Percentiles rank a stretch among this genome's conserved stretches.
These are phyloP conservation scores for Musa troglodytarum DNA, from an alignment of 176 grass and related monocot species.

Conservation along the genomic window DNA sequence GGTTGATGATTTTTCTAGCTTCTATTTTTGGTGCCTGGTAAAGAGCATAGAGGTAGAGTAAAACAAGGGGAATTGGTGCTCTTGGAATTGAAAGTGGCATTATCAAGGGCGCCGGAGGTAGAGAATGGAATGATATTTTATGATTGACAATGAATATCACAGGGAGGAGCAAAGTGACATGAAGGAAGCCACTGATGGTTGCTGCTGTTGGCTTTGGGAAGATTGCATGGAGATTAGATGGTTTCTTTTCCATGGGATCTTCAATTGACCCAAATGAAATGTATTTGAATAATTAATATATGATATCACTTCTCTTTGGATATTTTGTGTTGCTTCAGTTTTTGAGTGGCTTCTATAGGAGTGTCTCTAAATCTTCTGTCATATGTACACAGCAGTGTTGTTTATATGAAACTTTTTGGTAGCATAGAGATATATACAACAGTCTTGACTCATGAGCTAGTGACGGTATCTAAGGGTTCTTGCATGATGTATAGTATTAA, in stretches of 20 bases:
- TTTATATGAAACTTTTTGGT: too few species aligned
- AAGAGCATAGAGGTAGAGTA: neutral
- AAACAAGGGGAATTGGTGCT: neutral
- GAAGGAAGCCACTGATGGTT: neutral
- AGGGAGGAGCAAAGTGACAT: neutral
- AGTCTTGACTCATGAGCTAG: too few species aligned
- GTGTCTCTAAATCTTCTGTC: neutral
- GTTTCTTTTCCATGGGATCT: too few species aligned
- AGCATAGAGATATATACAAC: too few species aligned
- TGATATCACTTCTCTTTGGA: too few species aligned
- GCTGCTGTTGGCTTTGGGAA: neutral
- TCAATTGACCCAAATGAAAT: neutral
- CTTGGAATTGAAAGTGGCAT: neutral
- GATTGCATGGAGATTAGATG: too few species aligned
- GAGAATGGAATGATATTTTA: neutral
- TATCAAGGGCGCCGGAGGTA: neutral
- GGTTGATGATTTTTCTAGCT: neutral
- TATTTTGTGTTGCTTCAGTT: too few species aligned
- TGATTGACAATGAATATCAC: neutral
- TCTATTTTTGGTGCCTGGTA: neutral
- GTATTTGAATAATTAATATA: neutral
- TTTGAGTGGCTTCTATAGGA: neutral
- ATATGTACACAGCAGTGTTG: too few species aligned
- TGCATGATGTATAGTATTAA: too few species aligned
- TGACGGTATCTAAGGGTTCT: too few species aligned